Conservation (phyloP, 306 rosid genomes). For the Dryas alaskensis region DNA sequence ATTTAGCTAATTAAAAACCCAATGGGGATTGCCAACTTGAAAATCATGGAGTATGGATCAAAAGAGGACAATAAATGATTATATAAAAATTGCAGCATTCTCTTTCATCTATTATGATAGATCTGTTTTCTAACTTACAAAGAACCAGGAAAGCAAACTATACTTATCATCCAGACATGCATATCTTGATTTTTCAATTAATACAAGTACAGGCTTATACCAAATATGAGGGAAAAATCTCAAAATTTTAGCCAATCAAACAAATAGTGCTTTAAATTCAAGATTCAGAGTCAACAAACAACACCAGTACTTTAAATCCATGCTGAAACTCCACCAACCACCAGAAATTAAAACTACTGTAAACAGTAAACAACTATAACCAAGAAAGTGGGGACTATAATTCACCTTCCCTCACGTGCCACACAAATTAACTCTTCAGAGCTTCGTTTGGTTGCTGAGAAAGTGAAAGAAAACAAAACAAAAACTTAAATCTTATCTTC, state of each 20-base stretch:
- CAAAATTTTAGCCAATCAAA: slow-evolving; percentile 21
- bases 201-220: too few species aligned
- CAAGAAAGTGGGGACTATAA: slow-evolving; percentile 3
- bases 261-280: slow-evolving; percentile 21
- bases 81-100: neutral
- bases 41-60: neutral
- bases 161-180: too few species aligned
- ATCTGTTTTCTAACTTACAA: too few species aligned
- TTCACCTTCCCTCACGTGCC: slow-evolving; percentile 8
- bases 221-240: neutral
- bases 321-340: neutral
- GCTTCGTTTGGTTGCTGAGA: slow-evolving; percentile 15
- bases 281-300: slow-evolving; percentile 13
- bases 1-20: neutral
- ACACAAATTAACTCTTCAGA: neutral
- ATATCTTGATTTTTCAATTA: too few species aligned
- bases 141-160: too few species aligned
- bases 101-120: too few species aligned
- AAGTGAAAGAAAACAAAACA: slow-evolving; percentile 11
- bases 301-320: slow-evolving; percentile 13
- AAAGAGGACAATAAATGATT: neutral
- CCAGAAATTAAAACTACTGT: slow-evolving; percentile 9
- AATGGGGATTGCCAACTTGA: neutral
- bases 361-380: slow-evolving; percentile 4
- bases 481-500: neutral